Conservation (phyloP, 768 basidiomycete genomes). For the Podaxis pistillaris region DNA sequence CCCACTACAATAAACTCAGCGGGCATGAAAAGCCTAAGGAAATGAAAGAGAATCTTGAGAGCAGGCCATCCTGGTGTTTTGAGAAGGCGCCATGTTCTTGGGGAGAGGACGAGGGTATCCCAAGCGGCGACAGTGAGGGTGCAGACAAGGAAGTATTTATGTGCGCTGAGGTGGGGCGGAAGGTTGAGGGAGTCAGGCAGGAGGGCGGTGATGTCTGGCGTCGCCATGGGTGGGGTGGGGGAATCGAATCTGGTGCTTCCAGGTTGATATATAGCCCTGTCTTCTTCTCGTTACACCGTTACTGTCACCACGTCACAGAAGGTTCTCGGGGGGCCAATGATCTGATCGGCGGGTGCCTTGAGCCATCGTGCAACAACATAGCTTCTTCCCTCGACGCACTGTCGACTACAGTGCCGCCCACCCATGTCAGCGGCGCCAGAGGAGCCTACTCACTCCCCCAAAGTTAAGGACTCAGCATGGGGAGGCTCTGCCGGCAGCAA, state of each 20-base stretch:
- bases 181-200: constrained; percentile 73
- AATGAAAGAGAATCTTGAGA: constrained; percentile 74
- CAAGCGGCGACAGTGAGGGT: constrained; percentile 87
- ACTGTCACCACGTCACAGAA: background rate
- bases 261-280: background rate
- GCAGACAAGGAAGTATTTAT: constrained; percentile 90
- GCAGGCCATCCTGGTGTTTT: constrained; percentile 68
- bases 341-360: background rate
- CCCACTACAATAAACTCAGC: constrained; percentile 77
- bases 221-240: constrained; percentile 25
- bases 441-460: constrained; percentile 18
- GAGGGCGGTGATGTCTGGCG: constrained; percentile 20
- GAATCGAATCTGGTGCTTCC: background rate
- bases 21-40: constrained; percentile 77
- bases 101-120: constrained; percentile 85
- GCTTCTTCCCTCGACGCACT: constrained; percentile 10
- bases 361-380: constrained; percentile 20
- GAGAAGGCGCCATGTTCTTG: constrained; percentile 72
- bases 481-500: constrained; percentile 30
- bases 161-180: constrained; percentile 75
- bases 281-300: background rate
- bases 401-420: constrained; percentile 15
- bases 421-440: constrained; percentile 14
- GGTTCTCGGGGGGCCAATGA: background rate
- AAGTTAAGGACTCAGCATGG: constrained; percentile 6